Evolutionary conservation across 495 filamentous ascomycete species (phyloP).

Genomic region (Pseudomonodictys pantanalensis): DNA sequence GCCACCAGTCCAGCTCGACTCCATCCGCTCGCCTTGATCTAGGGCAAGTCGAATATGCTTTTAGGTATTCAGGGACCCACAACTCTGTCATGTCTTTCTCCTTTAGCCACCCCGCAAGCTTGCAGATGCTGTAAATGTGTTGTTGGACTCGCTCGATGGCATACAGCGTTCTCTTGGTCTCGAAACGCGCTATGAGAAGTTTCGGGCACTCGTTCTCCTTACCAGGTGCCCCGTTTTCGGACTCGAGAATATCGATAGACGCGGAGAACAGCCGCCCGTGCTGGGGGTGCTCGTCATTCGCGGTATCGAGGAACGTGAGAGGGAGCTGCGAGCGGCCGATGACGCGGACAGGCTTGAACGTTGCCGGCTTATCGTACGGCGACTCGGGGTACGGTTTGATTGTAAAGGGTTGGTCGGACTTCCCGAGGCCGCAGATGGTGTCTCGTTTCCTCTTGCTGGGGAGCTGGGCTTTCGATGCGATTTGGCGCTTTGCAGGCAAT

Average conservation of each 20-base stretch:
- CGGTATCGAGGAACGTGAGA: slow-evolving; percentile 39
- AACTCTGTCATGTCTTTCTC: slow-evolving; percentile 41
- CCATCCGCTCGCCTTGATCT: background rate
- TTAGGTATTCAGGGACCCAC: slow-evolving; percentile 24
- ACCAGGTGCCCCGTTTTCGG: slow-evolving; percentile 9
- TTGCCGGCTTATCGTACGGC: slow-evolving; percentile 24
- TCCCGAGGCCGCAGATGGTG: slow-evolving; percentile 11
- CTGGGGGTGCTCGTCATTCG: slow-evolving; percentile 5
- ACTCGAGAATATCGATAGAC: slow-evolving; percentile 34
- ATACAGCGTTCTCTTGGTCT: slow-evolving; percentile 58
- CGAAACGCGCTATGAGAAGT: slow-evolving; percentile 65
- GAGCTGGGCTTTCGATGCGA: slow-evolving; percentile 13
- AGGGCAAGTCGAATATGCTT: background rate
- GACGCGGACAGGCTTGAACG: slow-evolving; percentile 31
- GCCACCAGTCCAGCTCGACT: slow-evolving; percentile 25
- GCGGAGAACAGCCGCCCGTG: slow-evolving; percentile 41
- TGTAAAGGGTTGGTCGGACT: slow-evolving; percentile 19
- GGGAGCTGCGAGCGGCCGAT: slow-evolving; percentile 38
- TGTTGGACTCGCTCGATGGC: slow-evolving; percentile 68
- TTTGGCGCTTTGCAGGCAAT: slow-evolving; percentile 19
- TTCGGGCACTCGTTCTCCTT: slow-evolving; percentile 4
- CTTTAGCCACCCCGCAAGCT: slow-evolving; percentile 64
- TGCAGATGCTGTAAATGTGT: slow-evolving; percentile 68
- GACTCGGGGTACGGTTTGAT: slow-evolving; percentile 27
- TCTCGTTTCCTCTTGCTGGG: slow-evolving; percentile 31